Percentiles rank a stretch among this genome's conserved stretches.
phyloP scores from a whole-genome alignment of 177 flowering plant species.

The Vitis hybrid region DNA sequence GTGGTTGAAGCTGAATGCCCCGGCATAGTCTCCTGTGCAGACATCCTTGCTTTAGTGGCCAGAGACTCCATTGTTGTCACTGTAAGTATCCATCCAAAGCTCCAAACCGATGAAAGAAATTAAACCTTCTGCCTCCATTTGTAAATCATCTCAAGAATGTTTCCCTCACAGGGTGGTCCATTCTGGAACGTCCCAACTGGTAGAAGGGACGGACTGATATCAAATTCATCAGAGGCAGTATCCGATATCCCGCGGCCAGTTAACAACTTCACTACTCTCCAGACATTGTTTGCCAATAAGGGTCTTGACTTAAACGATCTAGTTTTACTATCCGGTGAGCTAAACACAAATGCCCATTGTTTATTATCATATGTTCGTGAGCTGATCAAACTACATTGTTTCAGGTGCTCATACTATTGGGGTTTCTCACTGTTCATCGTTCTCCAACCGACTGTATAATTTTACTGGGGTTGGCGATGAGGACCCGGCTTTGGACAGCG shows the following conservation, averaged over 20 bases:
- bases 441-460: conserved; percentile 70
- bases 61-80: conserved; percentile 50
- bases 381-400: neutral
- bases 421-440: conserved; percentile 48
- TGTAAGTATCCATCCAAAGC: conserved; percentile 22
- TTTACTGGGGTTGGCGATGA: conserved; percentile 72
- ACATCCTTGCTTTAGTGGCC: conserved; percentile 48
- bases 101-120: too few species aligned
- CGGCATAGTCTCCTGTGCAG: conserved; percentile 68
- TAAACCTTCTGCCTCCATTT: too few species aligned
- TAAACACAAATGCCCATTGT: neutral
- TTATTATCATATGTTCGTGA: neutral
- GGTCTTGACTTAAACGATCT: conserved; percentile 60
- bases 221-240: conserved; percentile 46
- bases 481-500: conserved; percentile 75
- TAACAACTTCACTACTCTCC: conserved; percentile 48
- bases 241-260: conserved; percentile 53
- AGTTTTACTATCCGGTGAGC: conserved; percentile 62
- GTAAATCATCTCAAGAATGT: too few species aligned
- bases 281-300: conserved; percentile 35
- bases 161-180: conserved; percentile 61
- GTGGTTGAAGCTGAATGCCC: conserved; percentile 53
- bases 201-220: conserved; percentile 62
- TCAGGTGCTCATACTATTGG: conserved; percentile 93
- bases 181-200: conserved; percentile 70